A percentile compares a stretch with the other conserved stretches of the same genome.
Evolutionary conservation across 1,139 yeast genomes (phyloP).

Genomic region (Kodamaea arcana): DNA sequence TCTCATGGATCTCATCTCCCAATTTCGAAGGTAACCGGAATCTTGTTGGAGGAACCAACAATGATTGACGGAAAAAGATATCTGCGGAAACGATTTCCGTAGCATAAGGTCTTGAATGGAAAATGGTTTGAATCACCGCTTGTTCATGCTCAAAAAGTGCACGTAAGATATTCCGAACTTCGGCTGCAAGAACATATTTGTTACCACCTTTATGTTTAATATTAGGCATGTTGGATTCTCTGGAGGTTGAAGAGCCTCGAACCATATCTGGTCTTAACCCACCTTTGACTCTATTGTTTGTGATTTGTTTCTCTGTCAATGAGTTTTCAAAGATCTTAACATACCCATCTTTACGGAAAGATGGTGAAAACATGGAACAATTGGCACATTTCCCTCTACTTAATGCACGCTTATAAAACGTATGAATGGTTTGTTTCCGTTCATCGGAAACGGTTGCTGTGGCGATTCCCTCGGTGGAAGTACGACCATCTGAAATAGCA

Average conservation of each 20-base stretch:
- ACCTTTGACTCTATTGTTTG: conserved; percentile 82
- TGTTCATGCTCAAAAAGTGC: conserved; percentile 74
- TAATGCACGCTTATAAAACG: conserved; percentile 68
- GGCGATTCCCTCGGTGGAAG: conserved; percentile 60
- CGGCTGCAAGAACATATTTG: conserved; percentile 82
- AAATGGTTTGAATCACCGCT: conserved; percentile 53
- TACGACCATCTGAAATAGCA: conserved; percentile 78
- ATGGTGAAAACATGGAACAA: conserved; percentile 93
- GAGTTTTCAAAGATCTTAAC: conserved; percentile 89
- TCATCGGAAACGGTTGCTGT: conserved; percentile 87
- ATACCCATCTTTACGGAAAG: conserved; percentile 91
- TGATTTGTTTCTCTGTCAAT: conserved; percentile 71
- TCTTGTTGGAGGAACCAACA: conserved; percentile 94
- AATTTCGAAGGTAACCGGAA: conserved; percentile 95
- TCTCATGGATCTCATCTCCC: conserved; percentile 95
- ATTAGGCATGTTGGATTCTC: conserved; percentile 31
- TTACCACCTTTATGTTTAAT: conserved; percentile 65
- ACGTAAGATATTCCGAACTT: conserved; percentile 73
- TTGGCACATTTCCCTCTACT: conserved; percentile 87
- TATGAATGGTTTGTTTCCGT: conserved; percentile 71
- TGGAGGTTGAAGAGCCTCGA: conserved; percentile 20
- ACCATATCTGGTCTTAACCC: conserved; percentile 69
- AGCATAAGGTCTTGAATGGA: conserved; percentile 71
- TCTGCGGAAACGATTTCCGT: conserved; percentile 63
- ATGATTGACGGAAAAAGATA: conserved; percentile 80